phyloP scores from a whole-genome alignment of 371 early-diverging fungal genomes.

The Syncephalis fuscata region DNA sequence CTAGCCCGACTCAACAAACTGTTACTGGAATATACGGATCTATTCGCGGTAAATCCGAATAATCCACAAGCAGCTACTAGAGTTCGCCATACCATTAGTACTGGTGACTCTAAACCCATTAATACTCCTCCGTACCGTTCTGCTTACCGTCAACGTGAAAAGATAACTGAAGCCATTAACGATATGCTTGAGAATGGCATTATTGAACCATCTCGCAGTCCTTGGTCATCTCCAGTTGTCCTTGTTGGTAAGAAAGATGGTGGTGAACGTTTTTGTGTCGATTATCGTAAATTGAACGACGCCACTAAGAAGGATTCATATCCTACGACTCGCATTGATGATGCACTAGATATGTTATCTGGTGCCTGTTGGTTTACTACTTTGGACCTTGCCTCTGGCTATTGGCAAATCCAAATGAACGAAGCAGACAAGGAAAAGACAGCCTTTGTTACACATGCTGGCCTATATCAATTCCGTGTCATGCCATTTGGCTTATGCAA shows the following conservation, averaged over 20 bases:
- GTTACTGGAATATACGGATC: not conserved
- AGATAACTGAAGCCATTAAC: constrained; percentile 6
- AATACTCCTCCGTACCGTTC: constrained; percentile 2
- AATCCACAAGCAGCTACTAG: not conserved
- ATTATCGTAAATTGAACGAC: constrained; percentile 19
- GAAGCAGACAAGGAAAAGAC: constrained; percentile 13
- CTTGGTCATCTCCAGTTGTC: constrained; percentile 15
- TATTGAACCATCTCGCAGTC: constrained; percentile 7
- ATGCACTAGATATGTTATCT: constrained; percentile 12
- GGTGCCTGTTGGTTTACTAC: constrained; percentile 11
- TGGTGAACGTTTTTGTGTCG: constrained; percentile 14
- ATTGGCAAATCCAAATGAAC: constrained; percentile 18
- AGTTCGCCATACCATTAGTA: constrained; percentile 6
- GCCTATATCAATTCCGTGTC: constrained; percentile 12
- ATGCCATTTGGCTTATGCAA: constrained; percentile 20
- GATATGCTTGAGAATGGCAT: constrained; percentile 11
- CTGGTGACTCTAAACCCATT: constrained; percentile 4
- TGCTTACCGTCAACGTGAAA: constrained; percentile 1
- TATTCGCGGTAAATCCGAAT: not conserved
- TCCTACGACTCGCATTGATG: constrained; percentile 20
- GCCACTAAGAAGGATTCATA: constrained; percentile 15
- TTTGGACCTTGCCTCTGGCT: constrained; percentile 21
- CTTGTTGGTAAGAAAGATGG: constrained; percentile 17
- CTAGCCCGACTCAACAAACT: too few species aligned
- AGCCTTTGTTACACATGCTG: constrained; percentile 14